Base-by-base conservation (phyloP, 371 early-diverging fungal genomes). In the Umbelopsis sp. region DNA sequence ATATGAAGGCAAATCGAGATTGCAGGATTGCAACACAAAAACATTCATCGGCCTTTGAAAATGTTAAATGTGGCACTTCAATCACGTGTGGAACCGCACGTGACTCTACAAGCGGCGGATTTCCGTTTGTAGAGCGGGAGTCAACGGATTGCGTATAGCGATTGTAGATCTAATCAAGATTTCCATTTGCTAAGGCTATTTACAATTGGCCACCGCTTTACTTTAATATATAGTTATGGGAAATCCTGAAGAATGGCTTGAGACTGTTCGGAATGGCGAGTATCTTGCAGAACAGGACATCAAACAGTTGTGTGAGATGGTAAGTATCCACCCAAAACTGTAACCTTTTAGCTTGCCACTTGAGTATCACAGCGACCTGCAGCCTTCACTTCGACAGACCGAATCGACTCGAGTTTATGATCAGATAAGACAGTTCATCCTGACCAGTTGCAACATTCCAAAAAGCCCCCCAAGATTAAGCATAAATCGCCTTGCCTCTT, bases 291-390 rank as follows among this genome's bases (percentile, higher is more conserved):
- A 98, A 81, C 82, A 91, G 7, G 97, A 96, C 75, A 96, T 98
- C 70, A 97, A 97, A 76, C 89, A 89, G 79, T 90, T 97, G 25
- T 97, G 97, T 78, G 97, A 97, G 72, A 95, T 92, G 90, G 94
- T 83, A 72, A 52, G 53, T 35, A 16, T 32, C 16, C 37, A 57
- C 29, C 2, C 29, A 1, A 24, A 35, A 48, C 41, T 41, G 41
- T 41, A 41, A 41, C 41, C 41, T 41, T 7, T 41, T 10, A 41
- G 10, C 41, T 41, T 7, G 41, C 29, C 29, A 12, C 12, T 41
- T 7, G 41, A 41, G 41, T 41, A 41, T 10, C 0, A 41, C 12
- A 10, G 41, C 41, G 12, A 12, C 2, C 41, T 41, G 2, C 41
- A 7, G 7, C 10, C 41, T 41, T 12, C 12, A 41, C 41, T 1